Evolutionary conservation across 106 monocot genomes (phyloP), one percentile per base, ranked within the genome.

Genomic region (Cymbidium sinense): DNA sequence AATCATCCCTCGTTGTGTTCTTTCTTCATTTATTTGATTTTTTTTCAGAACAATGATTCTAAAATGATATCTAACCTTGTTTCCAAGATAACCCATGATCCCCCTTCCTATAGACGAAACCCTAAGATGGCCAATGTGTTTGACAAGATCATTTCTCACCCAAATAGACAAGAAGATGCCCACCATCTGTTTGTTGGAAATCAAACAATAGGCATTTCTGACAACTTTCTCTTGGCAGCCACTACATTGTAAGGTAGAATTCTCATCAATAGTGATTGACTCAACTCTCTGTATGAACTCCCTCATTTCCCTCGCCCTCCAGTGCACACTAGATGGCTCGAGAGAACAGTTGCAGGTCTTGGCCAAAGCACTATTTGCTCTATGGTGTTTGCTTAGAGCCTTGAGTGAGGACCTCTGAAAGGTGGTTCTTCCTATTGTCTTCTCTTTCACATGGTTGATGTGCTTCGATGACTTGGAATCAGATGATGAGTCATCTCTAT

Each of bases 161-260:
- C 99, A 99, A 65, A 95, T 89, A 0, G 99, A 89, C 28, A 99
- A 75, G 79, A 99, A 99, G 50, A 99, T 80, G 15, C 99, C 94
- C 4, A 99, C 99, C 99, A 99, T 99, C 64, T 99, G 94, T 79
- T 99, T 99, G 81, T 92, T 95, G 2, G 90, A 84, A 31, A 99
- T 80, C 20, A 99, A 82, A 25, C 83, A 85, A 73, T 95, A 99
- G 12, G 17, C 25, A 29, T 52, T 34, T 2, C 64, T 2, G 31
- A 29, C 23, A 29, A 34, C 54, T 35, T 13, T 25, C 23, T 81
- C 86, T 3, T 65, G 7, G 4, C 79, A 37, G 33, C 28, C 20
- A 39, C 61, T 67, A 4, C 67, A n/a, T 21, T 47, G 17, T 19
- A 70, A 5, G 0, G 82, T 33, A 7, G 77, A 77, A 44, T 91